These are phyloP conservation scores for Mediolabrus comicus DNA, from an alignment of 108 stramenopile species.

Conservation along the genomic window DNA sequence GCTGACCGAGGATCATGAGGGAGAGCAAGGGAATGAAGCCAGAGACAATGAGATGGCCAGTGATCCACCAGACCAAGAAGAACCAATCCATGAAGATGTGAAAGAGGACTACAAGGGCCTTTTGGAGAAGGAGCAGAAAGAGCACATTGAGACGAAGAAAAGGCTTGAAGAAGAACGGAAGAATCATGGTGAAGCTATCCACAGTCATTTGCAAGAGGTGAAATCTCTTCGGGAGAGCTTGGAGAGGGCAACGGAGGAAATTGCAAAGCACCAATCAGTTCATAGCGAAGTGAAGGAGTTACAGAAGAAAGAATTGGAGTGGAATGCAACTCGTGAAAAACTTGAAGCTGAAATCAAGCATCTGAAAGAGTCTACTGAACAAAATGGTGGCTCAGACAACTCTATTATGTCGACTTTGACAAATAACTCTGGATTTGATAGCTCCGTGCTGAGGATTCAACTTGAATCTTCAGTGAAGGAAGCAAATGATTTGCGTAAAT, in stretches of 20 bases:
- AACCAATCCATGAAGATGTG: neutral
- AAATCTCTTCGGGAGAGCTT: conserved; percentile 25
- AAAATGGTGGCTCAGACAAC: neutral
- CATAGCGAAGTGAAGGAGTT: conserved; percentile 6
- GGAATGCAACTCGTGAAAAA: conserved; percentile 13
- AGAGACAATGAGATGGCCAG: neutral
- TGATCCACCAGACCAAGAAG: neutral
- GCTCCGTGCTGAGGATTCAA: conserved; percentile 3
- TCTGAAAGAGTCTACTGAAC: neutral
- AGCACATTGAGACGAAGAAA: neutral
- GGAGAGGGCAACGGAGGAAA: conserved; percentile 31
- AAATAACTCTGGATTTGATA: neutral
- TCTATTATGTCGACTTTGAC: neutral
- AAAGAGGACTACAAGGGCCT: neutral
- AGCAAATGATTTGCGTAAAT: conserved; percentile 41
- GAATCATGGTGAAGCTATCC: conserved; percentile 27
- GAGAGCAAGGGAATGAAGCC: neutral
- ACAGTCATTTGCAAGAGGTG: conserved; percentile 34
- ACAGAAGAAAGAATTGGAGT: conserved; percentile 10
- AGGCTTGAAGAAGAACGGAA: conserved; percentile 3
- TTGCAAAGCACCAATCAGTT: conserved; percentile 16
- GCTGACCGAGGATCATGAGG: neutral
- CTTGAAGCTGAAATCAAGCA: conserved; percentile 19
- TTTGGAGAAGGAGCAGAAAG: neutral
- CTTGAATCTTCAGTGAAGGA: conserved; percentile 22